Evolutionary conservation across 1,284 basidiomycete genomes (phyloP).

Genomic region (Trametes versicolor): DNA sequence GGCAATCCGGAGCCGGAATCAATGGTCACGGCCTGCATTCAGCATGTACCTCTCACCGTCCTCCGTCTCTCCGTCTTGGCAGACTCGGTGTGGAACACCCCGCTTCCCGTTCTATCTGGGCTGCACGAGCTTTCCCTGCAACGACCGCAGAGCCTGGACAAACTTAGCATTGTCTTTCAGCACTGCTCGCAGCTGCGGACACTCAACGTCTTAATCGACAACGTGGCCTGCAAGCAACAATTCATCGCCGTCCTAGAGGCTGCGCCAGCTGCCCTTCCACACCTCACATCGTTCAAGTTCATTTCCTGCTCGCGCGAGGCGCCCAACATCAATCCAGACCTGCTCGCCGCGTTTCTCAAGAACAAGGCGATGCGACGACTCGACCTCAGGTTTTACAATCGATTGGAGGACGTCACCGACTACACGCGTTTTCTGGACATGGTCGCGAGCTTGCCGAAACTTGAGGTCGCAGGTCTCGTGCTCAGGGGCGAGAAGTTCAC

Average conservation of each 20-base stretch:
- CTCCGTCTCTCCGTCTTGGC: conserved; percentile 2
- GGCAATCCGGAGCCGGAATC: not conserved
- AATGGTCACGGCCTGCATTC: not conserved
- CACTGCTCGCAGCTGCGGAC: conserved; percentile 21
- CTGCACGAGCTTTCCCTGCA: conserved; percentile 20
- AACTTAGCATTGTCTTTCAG: conserved; percentile 11
- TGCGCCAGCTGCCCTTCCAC: conserved; percentile 15
- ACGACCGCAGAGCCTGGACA: not conserved
- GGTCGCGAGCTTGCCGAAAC: conserved; percentile 1
- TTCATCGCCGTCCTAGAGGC: conserved; percentile 7
- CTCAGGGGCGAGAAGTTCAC: not conserved
- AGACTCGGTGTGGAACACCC: conserved; percentile 8
- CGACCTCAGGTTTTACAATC: conserved; percentile 14
- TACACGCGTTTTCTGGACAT: not conserved
- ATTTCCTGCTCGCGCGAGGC: not conserved
- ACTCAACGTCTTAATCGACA: conserved; percentile 4
- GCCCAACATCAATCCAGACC: not conserved
- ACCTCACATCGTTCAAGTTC: conserved; percentile 25
- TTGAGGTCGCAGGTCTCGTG: conserved; percentile 16
- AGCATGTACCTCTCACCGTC: not conserved
- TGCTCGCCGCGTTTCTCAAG: conserved; percentile 14
- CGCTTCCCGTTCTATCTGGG: conserved; percentile 4
- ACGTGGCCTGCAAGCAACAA: not conserved
- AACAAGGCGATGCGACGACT: conserved; percentile 17
- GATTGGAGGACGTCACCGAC: not conserved